A percentile compares a stretch with the other conserved stretches of the same genome.
phyloP scores from a whole-genome alignment of 768 basidiomycete species.

The Calocera viscosa region DNA sequence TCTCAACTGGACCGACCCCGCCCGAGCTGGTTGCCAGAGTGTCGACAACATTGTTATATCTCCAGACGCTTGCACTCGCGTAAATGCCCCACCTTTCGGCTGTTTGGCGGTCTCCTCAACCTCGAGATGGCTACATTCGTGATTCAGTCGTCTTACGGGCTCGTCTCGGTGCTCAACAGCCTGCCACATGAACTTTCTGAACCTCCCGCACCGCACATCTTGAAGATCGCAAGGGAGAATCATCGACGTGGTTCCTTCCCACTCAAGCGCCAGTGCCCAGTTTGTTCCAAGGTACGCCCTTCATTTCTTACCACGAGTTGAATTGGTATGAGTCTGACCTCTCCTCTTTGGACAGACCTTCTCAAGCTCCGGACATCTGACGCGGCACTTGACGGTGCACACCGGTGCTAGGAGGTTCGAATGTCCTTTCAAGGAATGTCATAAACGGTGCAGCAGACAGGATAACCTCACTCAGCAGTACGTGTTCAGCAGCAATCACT shows the following conservation, averaged over 20 bases:
- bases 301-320: no score
- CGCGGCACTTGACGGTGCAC: background rate
- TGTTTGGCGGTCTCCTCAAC: no score
- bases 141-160: no score
- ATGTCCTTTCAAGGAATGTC: background rate
- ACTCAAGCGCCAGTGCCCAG: background rate
- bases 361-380: background rate
- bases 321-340: background rate
- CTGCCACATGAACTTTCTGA: background rate
- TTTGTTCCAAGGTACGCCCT: background rate
- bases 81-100: no score
- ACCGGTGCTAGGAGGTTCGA: background rate
- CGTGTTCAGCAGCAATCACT: no score
- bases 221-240: background rate
- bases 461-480: background rate
- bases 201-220: background rate
- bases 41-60: no score
- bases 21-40: no score
- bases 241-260: no score
- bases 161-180: no score
- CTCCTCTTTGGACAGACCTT: background rate
- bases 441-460: background rate
- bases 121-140: no score
- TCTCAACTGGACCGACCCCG: no score
- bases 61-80: no score